A percentile compares a stretch with the other conserved stretches of the same genome.
These are phyloP conservation scores for Rhizopus sp. DNA, from an alignment of 371 early-diverging fungal species.

Conservation along the genomic window DNA sequence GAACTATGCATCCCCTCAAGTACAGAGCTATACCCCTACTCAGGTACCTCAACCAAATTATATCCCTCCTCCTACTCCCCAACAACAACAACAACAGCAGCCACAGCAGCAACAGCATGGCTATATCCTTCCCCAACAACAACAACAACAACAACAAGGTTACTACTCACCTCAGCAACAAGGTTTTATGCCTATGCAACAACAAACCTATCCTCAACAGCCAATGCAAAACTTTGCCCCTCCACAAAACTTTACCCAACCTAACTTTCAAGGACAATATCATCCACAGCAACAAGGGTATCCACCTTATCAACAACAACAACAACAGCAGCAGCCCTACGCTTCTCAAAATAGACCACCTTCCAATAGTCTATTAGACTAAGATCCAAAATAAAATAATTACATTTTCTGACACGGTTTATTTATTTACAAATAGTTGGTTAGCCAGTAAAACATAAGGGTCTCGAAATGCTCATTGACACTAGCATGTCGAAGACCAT, in stretches of 20 bases:
- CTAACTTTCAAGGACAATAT: slow-evolving; percentile 4
- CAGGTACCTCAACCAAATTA: slow-evolving; percentile 22
- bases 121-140: slow-evolving; percentile 9
- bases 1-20: slow-evolving; percentile 1
- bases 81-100: slow-evolving; percentile 1
- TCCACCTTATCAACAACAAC: slow-evolving; percentile 21
- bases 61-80: slow-evolving; percentile 19
- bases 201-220: slow-evolving; percentile 34
- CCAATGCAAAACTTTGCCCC: slow-evolving; percentile 27
- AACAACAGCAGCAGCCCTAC: slow-evolving; percentile 8
- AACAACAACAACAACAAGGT: slow-evolving; percentile 25
- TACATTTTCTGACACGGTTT: no score
- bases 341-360: slow-evolving; percentile 6
- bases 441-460: slow-evolving; percentile 70
- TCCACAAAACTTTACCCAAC: slow-evolving; percentile 13
- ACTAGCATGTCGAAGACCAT: slow-evolving; percentile 70
- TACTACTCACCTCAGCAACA: slow-evolving; percentile 19
- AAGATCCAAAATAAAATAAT: not conserved
- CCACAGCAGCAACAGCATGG: slow-evolving; percentile 12
- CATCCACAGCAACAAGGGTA: slow-evolving; percentile 14
- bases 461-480: slow-evolving; percentile 84
- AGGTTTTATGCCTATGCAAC: slow-evolving; percentile 11
- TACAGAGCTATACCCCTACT: slow-evolving; percentile 20
- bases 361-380: slow-evolving; percentile 4
- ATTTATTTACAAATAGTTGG: slow-evolving; percentile 54